A percentile compares a stretch with the other conserved stretches of the same genome.
These are phyloP conservation scores for Sparassis latifolia DNA, from an alignment of 1,284 basidiomycete genomes.

Conservation along the genomic window DNA sequence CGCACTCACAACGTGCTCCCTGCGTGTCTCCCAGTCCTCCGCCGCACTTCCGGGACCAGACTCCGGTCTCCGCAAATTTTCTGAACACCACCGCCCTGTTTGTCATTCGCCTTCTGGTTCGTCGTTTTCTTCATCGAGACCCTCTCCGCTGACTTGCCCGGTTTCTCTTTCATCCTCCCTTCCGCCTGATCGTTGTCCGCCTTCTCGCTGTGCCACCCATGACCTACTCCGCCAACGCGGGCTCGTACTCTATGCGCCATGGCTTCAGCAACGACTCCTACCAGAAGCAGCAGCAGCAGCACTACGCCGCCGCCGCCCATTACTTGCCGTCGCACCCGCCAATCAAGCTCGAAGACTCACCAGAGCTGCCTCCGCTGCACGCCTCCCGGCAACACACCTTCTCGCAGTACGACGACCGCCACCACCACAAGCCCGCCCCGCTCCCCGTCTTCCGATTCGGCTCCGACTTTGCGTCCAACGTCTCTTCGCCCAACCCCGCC, in stretches of 20 bases:
- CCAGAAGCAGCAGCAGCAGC: conserved; percentile 15
- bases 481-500: conserved; percentile 17
- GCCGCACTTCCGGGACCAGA: conserved; percentile 5
- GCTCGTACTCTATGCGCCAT: conserved; percentile 18
- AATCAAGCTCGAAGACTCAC: conserved; percentile 22
- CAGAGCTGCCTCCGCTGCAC: conserved; percentile 18
- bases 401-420: conserved; percentile 15
- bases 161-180: conserved; percentile 5
- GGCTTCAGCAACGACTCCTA: conserved; percentile 15
- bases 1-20: neutral
- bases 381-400: conserved; percentile 8
- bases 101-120: conserved; percentile 1
- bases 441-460: conserved; percentile 23
- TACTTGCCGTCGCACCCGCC: conserved; percentile 12
- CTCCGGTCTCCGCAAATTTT: conserved; percentile 19
- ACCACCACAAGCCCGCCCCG: conserved; percentile 4
- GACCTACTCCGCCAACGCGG: conserved; percentile 19
- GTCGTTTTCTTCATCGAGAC: conserved; percentile 2
- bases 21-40: neutral
- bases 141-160: conserved; percentile 2
- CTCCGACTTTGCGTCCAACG: conserved; percentile 17
- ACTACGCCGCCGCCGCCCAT: conserved; percentile 9
- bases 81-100: conserved; percentile 5
- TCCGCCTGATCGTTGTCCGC: neutral
- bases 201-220: conserved; percentile 7